Conservation (phyloP, 345 rosid species). For the Cochlearia excelsa region DNA sequence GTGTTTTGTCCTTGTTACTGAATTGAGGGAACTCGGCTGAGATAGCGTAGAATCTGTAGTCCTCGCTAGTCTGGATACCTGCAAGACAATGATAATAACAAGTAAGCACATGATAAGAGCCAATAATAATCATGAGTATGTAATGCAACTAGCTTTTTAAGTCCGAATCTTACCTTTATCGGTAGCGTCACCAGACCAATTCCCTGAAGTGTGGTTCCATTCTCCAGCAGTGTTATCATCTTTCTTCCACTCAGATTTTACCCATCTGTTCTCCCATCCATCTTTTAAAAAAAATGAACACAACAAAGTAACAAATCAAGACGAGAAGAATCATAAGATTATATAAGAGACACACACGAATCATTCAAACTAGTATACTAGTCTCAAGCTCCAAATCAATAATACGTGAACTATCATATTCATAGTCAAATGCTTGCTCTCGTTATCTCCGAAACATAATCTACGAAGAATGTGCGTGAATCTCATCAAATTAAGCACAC, state of each 20-base stretch:
- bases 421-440: neutral
- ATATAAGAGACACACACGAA: neutral
- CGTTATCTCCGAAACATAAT: neutral
- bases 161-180: conserved; percentile 63
- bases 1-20: conserved; percentile 85
- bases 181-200: conserved; percentile 82
- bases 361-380: neutral
- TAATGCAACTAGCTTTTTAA: conserved; percentile 6
- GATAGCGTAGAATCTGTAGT: conserved; percentile 93
- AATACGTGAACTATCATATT: neutral
- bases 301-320: neutral
- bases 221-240: conserved; percentile 85
- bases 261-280: conserved; percentile 97
- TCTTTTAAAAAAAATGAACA: conserved; percentile 37
- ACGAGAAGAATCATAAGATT: neutral
- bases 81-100: conserved; percentile 7
- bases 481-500: neutral
- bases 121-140: neutral
- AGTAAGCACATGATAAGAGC: conserved; percentile 6
- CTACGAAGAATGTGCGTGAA: neutral
- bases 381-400: neutral
- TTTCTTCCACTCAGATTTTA: conserved; percentile 86
- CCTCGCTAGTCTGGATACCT: conserved; percentile 99
- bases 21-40: conserved; percentile 91
- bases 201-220: conserved; percentile 92